Percentiles rank a stretch among this genome's conserved stretches.
phyloP scores from a whole-genome alignment of 441 rosid genomes.

The Croton laevigatus region DNA sequence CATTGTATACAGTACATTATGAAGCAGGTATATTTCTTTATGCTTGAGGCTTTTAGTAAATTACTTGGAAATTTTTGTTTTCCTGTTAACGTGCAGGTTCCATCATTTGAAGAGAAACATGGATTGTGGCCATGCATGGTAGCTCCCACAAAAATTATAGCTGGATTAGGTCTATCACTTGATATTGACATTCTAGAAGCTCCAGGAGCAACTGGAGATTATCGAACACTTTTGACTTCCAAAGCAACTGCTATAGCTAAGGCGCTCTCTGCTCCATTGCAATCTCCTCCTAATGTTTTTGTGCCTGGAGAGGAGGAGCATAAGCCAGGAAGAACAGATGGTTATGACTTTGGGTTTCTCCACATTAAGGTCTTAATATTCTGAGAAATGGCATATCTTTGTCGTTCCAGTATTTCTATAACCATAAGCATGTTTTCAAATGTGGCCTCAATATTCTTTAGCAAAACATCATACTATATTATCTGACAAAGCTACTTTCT shows the following conservation, averaged over 20 bases:
- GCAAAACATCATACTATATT: background rate
- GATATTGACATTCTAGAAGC: conserved; percentile 90
- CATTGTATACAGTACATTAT: background rate
- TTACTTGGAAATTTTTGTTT: conserved; percentile 1
- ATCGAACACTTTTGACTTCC: conserved; percentile 79
- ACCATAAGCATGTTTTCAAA: background rate
- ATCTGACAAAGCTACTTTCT: background rate
- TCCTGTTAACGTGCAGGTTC: conserved; percentile 52
- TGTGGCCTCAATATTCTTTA: background rate
- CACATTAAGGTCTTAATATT: conserved; percentile 61
- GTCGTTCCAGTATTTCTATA: conserved; percentile 9
- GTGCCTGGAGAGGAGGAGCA: conserved; percentile 81
- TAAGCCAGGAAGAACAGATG: conserved; percentile 67
- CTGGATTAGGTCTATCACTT: conserved; percentile 93
- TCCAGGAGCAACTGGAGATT: conserved; percentile 89
- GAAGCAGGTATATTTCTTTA: background rate
- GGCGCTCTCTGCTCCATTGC: conserved; percentile 74
- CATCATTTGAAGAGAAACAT: conserved; percentile 69
- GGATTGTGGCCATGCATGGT: conserved; percentile 96
- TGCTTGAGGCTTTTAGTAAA: background rate
- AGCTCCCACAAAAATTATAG: conserved; percentile 96
- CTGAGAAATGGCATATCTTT: background rate
- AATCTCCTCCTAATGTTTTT: conserved; percentile 58
- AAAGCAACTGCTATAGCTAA: conserved; percentile 76
- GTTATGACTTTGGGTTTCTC: conserved; percentile 92